Conservation (phyloP, 2,329 filamentous ascomycete genomes). For the Colletotrichum sp. region DNA sequence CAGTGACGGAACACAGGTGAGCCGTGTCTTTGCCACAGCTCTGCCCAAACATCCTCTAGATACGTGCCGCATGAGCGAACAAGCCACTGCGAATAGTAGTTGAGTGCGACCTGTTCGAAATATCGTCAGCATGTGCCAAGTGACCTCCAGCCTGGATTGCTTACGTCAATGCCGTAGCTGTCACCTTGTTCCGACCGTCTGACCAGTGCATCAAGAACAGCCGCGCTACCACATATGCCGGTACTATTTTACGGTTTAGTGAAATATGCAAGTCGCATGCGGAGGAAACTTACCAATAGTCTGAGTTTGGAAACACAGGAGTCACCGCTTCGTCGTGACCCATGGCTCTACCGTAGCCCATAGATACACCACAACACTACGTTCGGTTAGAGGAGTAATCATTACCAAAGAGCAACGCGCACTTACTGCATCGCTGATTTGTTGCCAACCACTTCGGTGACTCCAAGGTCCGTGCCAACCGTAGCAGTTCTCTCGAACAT, state of each 20-base stretch:
- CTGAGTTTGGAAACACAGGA: constrained; percentile 33
- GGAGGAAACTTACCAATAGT: constrained; percentile 26
- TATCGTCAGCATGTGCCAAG: neutral
- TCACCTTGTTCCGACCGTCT: constrained; percentile 37
- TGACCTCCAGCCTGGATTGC: constrained; percentile 9
- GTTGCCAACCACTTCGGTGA: constrained; percentile 55
- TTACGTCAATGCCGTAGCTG: neutral
- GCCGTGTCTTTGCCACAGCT: constrained; percentile 53
- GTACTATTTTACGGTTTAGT: constrained; percentile 30
- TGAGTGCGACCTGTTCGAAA: constrained; percentile 31
- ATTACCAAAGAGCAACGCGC: too few relatives aligned
- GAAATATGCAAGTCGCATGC: neutral
- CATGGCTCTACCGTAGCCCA: constrained; percentile 49
- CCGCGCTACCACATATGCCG: constrained; percentile 43
- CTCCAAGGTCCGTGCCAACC: constrained; percentile 54
- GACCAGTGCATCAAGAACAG: constrained; percentile 45
- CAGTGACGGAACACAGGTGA: constrained; percentile 54
- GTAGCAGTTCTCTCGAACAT: constrained; percentile 58
- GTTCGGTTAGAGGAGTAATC: neutral
- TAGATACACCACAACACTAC: constrained; percentile 45
- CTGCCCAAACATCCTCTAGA: constrained; percentile 25
- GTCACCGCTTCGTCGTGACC: constrained; percentile 30
- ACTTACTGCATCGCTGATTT: constrained; percentile 51
- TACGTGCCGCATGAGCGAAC: constrained; percentile 41
- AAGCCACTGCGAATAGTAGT: constrained; percentile 48